Evolutionary conservation across 352 stramenopile species (phyloP), one percentile per base, ranked within the genome.

Genomic region (Pythium vanterpoolii): DNA sequence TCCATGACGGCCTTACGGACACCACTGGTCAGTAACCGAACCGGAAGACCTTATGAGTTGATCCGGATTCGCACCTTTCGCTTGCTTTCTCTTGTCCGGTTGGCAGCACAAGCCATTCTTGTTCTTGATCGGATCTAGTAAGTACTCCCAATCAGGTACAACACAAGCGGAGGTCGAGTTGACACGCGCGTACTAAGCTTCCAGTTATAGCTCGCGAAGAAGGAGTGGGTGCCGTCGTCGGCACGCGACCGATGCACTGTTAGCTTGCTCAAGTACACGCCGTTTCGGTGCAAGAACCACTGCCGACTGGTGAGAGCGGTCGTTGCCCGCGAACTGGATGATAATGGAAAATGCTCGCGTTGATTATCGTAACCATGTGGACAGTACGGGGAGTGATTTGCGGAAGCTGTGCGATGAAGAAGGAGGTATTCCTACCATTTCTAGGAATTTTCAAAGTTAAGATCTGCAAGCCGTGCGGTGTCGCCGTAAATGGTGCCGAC

Each of bases 311-410:
- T 67, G 30, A 49, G 60, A 44, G 45, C n/a, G n/a, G 3, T 21
- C 14, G 9, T 21, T 42, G 34, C 11, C 6, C 34, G 19, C 13
- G 1, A 13, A 42, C 34, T 42, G 18, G 34, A 19, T 21, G 11
- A 13, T 13, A 6, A 36, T 16, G 34, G 14, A 5, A 23, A 45
- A 43, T 14, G 30, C 34, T 45, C n/a, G 45, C 47, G 21, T 6
- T 44, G 18, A 18, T 8, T 21, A 5, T 5, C 14, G 23, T 23
- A 21, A 5, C 21, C 14, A 43, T 43, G 3, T 34, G 26, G 9
- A n/a, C 21, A 67, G 60, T 67, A 52, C 24, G 60, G 60, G 0
- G 51, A 47, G 49, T 67, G 16, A 24, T 67, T 8, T 67, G 60
- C 31, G 30, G 28, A 14, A 58, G n/a, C 9, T 67, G 60, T 33